Evolutionary conservation across 805 yeast genomes (phyloP).

Genomic region (Candida oleophila): DNA sequence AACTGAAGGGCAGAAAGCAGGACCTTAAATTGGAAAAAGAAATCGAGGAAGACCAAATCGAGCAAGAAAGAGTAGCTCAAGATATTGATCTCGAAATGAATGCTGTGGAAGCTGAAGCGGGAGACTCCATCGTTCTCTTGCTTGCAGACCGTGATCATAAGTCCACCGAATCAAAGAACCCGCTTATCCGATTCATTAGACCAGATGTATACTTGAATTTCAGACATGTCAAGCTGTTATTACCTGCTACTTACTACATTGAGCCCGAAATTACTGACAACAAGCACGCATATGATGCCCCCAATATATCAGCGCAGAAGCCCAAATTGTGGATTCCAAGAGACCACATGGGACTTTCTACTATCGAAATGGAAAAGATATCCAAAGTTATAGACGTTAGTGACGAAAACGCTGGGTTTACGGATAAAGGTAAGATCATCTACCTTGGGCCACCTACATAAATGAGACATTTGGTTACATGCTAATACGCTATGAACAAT

Average conservation of each 20-base stretch:
- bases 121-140: constrained; percentile 44
- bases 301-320: constrained; percentile 65
- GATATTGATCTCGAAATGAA: constrained; percentile 8
- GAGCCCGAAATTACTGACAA: constrained; percentile 45
- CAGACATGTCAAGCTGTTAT: constrained; percentile 29
- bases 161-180: constrained; percentile 35
- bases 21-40: constrained; percentile 8
- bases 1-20: constrained; percentile 6
- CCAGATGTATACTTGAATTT: constrained; percentile 61
- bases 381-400: constrained; percentile 55
- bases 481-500: too few species aligned
- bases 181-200: constrained; percentile 47
- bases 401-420: constrained; percentile 65
- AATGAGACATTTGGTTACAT: too few species aligned
- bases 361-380: constrained; percentile 54
- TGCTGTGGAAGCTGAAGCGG: background rate
- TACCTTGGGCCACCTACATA: constrained; percentile 34
- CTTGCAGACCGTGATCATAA: constrained; percentile 66
- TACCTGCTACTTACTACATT: constrained; percentile 35
- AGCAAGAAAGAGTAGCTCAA: constrained; percentile 18
- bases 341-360: constrained; percentile 83
- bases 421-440: constrained; percentile 29
- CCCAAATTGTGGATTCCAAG: constrained; percentile 91
- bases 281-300: constrained; percentile 70
- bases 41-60: constrained; percentile 17